Base-by-base conservation (phyloP, 163 green algal genomes). In the Chloromonas sp. region DNA sequence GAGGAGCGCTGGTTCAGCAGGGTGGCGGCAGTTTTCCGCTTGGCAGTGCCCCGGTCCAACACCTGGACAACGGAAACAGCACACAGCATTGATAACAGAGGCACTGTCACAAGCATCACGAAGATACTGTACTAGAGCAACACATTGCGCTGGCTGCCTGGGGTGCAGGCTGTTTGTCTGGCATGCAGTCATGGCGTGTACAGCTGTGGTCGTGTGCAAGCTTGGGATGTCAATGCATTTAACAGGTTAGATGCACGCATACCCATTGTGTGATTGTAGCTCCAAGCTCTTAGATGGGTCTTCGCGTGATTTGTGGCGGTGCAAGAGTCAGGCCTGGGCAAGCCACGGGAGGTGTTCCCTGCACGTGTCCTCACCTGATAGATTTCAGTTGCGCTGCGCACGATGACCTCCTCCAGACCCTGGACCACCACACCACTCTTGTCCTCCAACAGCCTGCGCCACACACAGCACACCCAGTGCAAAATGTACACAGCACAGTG, bases 1-100 rank as follows among this genome's bases (percentile, higher is more conserved):
- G 89, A 95, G 79, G 96, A 98, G 85, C 98, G 92, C 89, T 98
- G 98, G 94, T 99, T 99, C 60, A 99, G 92, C 88, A 98, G 88
- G 59, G 97, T 99, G 92, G 97, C 97, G 0, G 96, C 97, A 3
- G 95, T 99, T 78, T 93, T 89, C 2, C 97, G 92, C 89, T 97
- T 97, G 80, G 94, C 93, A 0, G 92, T 96, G 60, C 97, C 97
- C 2, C 93, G 91, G 85, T 98, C 95, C 78, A 99, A 89, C 81
- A 99, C 90, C 85, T 92, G 88, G 66, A 11, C 36, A 36, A 36
- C 36, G 36, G 36, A 36, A 36, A 36, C 36, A 36, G 36, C 36
- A 36, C 36, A 36, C 36, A 36, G 36, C 36, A 36, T 36, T 36
- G 36, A 36, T 36, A 36, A 36, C 36, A 36, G 36, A 36, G 36